Percentiles rank a stretch among this genome's conserved stretches.
Conservation (phyloP, 805 yeast species). For the Danielozyma ontarioensis region DNA sequence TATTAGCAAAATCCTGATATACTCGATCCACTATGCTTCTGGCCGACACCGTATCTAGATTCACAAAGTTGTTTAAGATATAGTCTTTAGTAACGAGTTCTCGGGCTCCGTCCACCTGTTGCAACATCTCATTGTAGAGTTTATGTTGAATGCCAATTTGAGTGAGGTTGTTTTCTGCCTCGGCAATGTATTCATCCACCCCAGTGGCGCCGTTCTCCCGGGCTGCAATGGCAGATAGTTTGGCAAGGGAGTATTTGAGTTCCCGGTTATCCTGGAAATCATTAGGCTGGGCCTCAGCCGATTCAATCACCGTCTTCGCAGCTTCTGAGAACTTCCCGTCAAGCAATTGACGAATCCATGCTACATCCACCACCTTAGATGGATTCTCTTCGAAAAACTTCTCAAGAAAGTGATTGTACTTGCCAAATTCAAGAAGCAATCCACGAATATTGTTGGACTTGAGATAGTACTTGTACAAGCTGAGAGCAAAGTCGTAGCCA, state of each 20-base stretch:
- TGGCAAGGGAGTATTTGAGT: constrained; percentile 65
- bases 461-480: constrained; percentile 56
- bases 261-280: constrained; percentile 44
- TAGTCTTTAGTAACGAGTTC: constrained; percentile 7
- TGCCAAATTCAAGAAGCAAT: constrained; percentile 53
- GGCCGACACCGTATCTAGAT: constrained; percentile 7
- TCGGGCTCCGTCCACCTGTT: constrained; percentile 20
- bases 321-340: constrained; percentile 49
- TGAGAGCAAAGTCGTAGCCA: constrained; percentile 64
- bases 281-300: constrained; percentile 32
- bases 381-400: constrained; percentile 44
- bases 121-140: constrained; percentile 15
- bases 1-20: constrained; percentile 26
- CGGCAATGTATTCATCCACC: constrained; percentile 24
- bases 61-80: constrained; percentile 13
- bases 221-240: constrained; percentile 53
- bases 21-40: constrained; percentile 14
- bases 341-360: constrained; percentile 69
- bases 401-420: constrained; percentile 44
- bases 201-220: constrained; percentile 10
- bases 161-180: constrained; percentile 48
- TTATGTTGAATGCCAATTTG: constrained; percentile 46
- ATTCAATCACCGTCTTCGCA: constrained; percentile 38
- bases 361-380: constrained; percentile 44
- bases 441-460: constrained; percentile 46